Percentiles rank a stretch among this genome's conserved stretches.
Conservation (phyloP, 495 filamentous ascomycete genomes). For the Aspergillus bridgeri region DNA sequence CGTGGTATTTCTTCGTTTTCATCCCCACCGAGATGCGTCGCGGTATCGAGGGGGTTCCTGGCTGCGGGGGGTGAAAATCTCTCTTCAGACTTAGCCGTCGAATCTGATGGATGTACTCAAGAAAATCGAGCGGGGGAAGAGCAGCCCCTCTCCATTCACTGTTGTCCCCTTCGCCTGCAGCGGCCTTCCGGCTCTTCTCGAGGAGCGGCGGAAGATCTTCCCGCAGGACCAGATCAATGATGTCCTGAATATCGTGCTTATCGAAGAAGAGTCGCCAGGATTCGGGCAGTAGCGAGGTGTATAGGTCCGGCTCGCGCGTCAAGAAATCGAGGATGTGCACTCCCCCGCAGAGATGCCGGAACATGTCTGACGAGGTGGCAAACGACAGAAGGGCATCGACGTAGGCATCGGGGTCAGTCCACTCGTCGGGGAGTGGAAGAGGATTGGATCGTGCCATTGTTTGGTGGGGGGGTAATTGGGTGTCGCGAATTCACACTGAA, state of each 20-base stretch:
- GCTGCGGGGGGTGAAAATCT: slow-evolving; percentile 42
- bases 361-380: slow-evolving; percentile 67
- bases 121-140: slow-evolving; percentile 62
- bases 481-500: background rate
- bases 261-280: slow-evolving; percentile 80
- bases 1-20: slow-evolving; percentile 94
- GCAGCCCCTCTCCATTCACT: slow-evolving; percentile 47
- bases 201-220: slow-evolving; percentile 55
- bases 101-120: slow-evolving; percentile 72
- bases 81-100: slow-evolving; percentile 65
- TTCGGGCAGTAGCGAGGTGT: slow-evolving; percentile 65
- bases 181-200: slow-evolving; percentile 1
- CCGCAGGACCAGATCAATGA: slow-evolving; percentile 75
- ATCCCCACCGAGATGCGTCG: slow-evolving; percentile 79
- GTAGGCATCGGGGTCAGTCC: slow-evolving; percentile 63
- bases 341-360: slow-evolving; percentile 84
- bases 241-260: slow-evolving; percentile 60
- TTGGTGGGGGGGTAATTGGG: background rate
- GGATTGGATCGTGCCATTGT: slow-evolving; percentile 27
- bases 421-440: slow-evolving; percentile 57
- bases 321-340: slow-evolving; percentile 96
- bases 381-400: slow-evolving; percentile 76
- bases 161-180: slow-evolving; percentile 10
- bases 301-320: slow-evolving; percentile 77
- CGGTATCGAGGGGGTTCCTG: slow-evolving; percentile 49